phyloP scores from a whole-genome alignment of 2,329 filamentous ascomycete species.

The Epichloe elymi region DNA sequence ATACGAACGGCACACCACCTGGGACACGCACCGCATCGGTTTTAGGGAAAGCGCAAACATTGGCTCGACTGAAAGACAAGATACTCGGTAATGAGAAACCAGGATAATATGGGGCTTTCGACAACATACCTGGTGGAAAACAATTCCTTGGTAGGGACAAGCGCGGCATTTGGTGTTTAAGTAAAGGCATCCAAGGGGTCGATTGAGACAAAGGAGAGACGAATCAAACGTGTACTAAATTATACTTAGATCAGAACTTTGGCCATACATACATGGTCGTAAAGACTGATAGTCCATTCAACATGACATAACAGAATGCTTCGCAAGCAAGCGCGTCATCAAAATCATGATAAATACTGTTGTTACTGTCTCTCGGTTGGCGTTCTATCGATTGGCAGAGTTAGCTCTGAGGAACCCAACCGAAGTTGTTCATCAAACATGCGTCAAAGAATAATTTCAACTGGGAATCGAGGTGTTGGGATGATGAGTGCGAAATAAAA shows the following conservation, averaged over 20 bases:
- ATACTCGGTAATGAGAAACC: not conserved
- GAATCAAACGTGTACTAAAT: slow-evolving; percentile 1
- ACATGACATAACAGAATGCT: slow-evolving; percentile 3
- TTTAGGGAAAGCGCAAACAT: not conserved
- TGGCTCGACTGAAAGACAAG: not conserved
- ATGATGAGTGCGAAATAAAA: not conserved
- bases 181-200: not conserved
- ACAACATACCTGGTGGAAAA: not conserved
- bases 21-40: not conserved
- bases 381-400: not conserved
- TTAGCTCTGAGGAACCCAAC: not conserved
- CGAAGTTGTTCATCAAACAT: not conserved
- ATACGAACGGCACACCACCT: not conserved
- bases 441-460: not conserved
- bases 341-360: not conserved
- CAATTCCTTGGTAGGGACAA: not conserved
- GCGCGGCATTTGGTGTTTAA: slow-evolving; percentile 5
- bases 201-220: not conserved
- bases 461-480: not conserved
- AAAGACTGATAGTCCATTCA: not conserved
- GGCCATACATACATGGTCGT: not conserved
- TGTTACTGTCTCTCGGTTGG: not conserved
- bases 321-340: not conserved
- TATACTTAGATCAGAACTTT: slow-evolving; percentile 2
- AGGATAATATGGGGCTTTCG: not conserved